These are phyloP conservation scores for Reticulascus tulasneorum DNA, from an alignment of 2,329 filamentous ascomycete species.

Conservation along the genomic window DNA sequence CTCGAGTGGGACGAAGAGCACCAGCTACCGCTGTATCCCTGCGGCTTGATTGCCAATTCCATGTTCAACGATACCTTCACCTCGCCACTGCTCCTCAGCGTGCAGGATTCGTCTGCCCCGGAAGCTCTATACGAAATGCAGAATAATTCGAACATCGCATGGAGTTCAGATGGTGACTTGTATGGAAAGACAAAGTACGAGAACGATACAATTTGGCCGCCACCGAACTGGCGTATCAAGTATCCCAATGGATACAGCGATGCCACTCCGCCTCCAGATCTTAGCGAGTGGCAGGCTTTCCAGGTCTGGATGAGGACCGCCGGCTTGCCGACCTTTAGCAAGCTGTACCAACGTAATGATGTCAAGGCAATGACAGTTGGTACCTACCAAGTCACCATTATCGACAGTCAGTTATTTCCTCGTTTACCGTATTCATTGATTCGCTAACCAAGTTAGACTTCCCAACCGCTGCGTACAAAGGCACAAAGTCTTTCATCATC, in stretches of 20 bases:
- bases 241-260: conserved; percentile 64
- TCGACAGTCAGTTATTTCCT: conserved; percentile 62
- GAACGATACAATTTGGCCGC: conserved; percentile 65
- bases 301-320: conserved; percentile 99
- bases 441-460: conserved; percentile 57
- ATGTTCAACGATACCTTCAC: conserved; percentile 91
- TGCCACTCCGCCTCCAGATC: conserved; percentile 62
- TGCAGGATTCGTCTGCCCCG: conserved; percentile 29
- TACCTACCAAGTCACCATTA: conserved; percentile 71
- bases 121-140: conserved; percentile 68
- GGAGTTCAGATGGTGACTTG: conserved; percentile 75
- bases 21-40: conserved; percentile 83
- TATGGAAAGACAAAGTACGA: conserved; percentile 70
- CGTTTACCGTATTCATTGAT: not conserved
- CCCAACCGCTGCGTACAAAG: conserved; percentile 71
- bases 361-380: conserved; percentile 62
- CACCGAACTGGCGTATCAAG: conserved; percentile 75
- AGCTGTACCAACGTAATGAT: conserved; percentile 83
- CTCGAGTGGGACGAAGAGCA: conserved; percentile 50
- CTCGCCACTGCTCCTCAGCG: conserved; percentile 59
- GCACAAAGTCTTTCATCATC: conserved; percentile 85
- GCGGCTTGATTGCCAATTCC: conserved; percentile 93
- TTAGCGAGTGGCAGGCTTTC: conserved; percentile 76
- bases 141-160: conserved; percentile 72
- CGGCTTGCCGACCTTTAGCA: conserved; percentile 90